These are phyloP conservation scores for Globisporangium viniferum DNA, from an alignment of 352 stramenopile species.

Conservation along the genomic window DNA sequence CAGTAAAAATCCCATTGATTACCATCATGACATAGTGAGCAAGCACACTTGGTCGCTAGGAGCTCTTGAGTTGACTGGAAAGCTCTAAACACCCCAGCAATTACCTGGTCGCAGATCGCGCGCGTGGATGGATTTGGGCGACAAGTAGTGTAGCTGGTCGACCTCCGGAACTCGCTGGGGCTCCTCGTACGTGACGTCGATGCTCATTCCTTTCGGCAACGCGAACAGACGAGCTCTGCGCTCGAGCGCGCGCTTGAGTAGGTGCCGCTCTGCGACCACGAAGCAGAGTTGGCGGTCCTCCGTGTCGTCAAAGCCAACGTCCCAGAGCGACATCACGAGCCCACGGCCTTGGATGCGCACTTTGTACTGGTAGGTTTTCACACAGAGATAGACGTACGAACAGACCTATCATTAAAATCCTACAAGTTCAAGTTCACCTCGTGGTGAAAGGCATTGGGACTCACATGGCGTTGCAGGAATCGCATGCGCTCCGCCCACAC, in stretches of 20 bases:
- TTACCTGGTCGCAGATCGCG: constrained; percentile 30
- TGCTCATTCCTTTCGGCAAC: constrained; percentile 31
- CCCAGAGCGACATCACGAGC: constrained; percentile 52
- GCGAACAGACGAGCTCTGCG: constrained; percentile 29
- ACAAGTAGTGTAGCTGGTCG: constrained; percentile 58
- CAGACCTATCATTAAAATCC: neutral
- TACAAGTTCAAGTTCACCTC: neutral
- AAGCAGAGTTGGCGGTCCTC: constrained; percentile 56
- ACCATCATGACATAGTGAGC: neutral
- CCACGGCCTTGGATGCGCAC: constrained; percentile 48
- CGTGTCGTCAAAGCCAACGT: constrained; percentile 48
- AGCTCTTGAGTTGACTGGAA: too few relatives aligned
- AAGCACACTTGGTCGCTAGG: too few relatives aligned
- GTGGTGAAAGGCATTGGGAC: constrained; percentile 7
- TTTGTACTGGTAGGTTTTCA: constrained; percentile 43
- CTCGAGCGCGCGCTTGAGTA: constrained; percentile 51
- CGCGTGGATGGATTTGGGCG: constrained; percentile 34
- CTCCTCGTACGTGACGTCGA: constrained; percentile 58
- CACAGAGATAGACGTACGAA: neutral
- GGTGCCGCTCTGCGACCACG: constrained; percentile 51
- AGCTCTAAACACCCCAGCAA: too few relatives aligned
- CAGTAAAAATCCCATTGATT: neutral
- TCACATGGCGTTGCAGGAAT: constrained; percentile 60
- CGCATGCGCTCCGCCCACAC: constrained; percentile 59
- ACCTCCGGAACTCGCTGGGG: constrained; percentile 42